Evolutionary conservation across 129 eudicot genomes (phyloP), one percentile per base, ranked within the genome.

Genomic region (Arctium minus): DNA sequence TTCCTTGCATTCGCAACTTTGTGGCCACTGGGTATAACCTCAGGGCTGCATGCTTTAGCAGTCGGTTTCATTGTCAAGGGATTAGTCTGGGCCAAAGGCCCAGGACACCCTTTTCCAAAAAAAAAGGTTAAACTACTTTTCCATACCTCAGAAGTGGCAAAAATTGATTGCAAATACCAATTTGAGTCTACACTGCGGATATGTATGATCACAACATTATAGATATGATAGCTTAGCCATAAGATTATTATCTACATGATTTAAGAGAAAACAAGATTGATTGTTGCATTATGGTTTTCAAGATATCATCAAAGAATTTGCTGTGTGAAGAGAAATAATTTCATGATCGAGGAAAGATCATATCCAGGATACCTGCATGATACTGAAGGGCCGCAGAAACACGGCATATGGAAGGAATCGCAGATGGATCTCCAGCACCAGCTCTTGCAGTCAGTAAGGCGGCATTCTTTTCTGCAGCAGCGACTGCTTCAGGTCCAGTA

Each of bases 391-490:
- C 94, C 36, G 96, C 87, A 78, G 98, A 90, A 80, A 96, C 85
- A 44, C 98, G 97, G 42, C 92, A 90, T 50, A 96, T 93, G 35
- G 99, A 93, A 80, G 98, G 97, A 80, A 96, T 86, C 1, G 98
- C 98, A 76, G 97, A 90, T 70, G 97, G 97, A 84, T 96, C 98
- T 87, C 98, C 85, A 0, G 84, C 88, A 78, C 94, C 92, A 74
- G 98, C 99, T 89, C 97, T 92, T 35, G 98, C 92, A 48, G 98
- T 93, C 80, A 96, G 83, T 73, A 90, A 39, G 73, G 92, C 85
- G 46, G 97, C 99, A 82, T 62, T 96, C 83, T 82, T 93, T 87
- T 96, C 98, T 10, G 90, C 96, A 73, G 88, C 80, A 82, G 94
- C 89, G 65, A 90, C 86, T 80, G 94, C 92, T 78, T 96, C 98